phyloP scores from a whole-genome alignment of 257 asterid species.

The Scutellaria minor region DNA sequence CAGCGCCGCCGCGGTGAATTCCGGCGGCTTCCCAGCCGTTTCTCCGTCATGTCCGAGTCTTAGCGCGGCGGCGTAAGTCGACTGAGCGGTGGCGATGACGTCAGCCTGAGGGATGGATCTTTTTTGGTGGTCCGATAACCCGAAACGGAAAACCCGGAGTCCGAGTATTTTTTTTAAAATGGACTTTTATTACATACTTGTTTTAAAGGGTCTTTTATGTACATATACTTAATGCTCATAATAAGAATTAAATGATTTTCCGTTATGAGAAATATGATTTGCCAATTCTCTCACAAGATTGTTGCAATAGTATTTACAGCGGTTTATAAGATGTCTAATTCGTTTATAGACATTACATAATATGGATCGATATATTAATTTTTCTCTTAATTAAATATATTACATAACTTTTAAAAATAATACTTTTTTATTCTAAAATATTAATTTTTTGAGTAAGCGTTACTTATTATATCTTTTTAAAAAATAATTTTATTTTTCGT shows the following conservation, averaged over 20 bases:
- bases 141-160: neutral
- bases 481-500: no score
- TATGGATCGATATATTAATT: no score
- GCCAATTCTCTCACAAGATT: no score
- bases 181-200: neutral
- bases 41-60: constrained; percentile 43
- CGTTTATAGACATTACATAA: no score
- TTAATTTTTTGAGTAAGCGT: no score
- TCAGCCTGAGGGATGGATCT: constrained; percentile 22
- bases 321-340: no score
- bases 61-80: constrained; percentile 17
- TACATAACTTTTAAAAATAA: no score
- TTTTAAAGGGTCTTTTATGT: neutral
- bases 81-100: constrained; percentile 31
- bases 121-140: constrained; percentile 20
- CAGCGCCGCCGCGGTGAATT: constrained; percentile 58
- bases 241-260: neutral
- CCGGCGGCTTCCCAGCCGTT: constrained; percentile 48
- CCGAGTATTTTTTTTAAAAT: neutral
- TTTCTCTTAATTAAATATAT: no score
- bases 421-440: no score
- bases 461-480: no score
- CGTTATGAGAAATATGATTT: no score
- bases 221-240: neutral
- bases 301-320: no score